These are phyloP conservation scores for Phaeosphaeriaceae sp. DNA, from an alignment of 2,329 filamentous ascomycete species.

Conservation along the genomic window DNA sequence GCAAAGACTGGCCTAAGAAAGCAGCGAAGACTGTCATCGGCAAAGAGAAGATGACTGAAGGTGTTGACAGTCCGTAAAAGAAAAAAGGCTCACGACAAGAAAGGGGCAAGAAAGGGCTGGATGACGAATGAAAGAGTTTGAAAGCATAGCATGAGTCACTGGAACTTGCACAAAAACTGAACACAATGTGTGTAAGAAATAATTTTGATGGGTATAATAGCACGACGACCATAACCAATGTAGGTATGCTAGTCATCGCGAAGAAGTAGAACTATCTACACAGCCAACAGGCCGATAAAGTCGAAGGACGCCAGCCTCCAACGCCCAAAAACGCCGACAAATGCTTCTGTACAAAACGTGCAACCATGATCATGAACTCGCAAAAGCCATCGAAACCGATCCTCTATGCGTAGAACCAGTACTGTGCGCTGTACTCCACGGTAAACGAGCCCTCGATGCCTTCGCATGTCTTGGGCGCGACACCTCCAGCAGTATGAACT, in stretches of 20 bases:
- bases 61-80: slow-evolving; percentile 4
- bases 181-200: not conserved
- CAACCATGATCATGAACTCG: not conserved
- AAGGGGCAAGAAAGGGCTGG: slow-evolving; percentile 29
- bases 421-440: slow-evolving; percentile 83
- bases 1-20: slow-evolving; percentile 91
- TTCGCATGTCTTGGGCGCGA: slow-evolving; percentile 73
- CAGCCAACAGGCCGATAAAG: slow-evolving; percentile 14
- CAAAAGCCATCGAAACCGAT: not conserved
- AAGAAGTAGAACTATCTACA: slow-evolving; percentile 29
- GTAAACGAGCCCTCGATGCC: slow-evolving; percentile 69
- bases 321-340: slow-evolving; percentile 36
- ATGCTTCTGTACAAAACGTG: slow-evolving; percentile 39
- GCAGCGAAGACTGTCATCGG: slow-evolving; percentile 4
- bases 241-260: slow-evolving; percentile 23
- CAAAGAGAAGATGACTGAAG: not conserved
- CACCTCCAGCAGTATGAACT: slow-evolving; percentile 82
- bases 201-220: slow-evolving; percentile 22
- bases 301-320: slow-evolving; percentile 18
- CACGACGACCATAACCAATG: slow-evolving; percentile 23
- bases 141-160: not conserved
- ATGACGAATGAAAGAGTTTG: slow-evolving; percentile 17
- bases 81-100: slow-evolving; percentile 39
- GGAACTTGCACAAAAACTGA: not conserved
- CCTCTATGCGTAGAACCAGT: slow-evolving; percentile 62